Conservation (phyloP, 257 asterid genomes). For the Rubia yunnanensis region DNA sequence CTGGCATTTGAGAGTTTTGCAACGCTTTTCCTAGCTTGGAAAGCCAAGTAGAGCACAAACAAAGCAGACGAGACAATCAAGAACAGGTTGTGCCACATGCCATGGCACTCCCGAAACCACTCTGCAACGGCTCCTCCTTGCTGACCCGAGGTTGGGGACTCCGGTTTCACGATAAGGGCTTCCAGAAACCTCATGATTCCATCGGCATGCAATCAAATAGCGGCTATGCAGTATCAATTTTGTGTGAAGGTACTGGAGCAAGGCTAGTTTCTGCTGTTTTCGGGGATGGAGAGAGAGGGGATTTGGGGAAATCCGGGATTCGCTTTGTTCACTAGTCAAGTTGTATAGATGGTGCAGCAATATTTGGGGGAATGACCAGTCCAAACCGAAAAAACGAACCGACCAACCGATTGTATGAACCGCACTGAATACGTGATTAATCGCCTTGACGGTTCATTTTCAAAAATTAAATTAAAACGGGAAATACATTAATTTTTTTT, state of each 20-base stretch:
- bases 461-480: no score
- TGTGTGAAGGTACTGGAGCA: background rate
- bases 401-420: no score
- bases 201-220: background rate
- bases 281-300: background rate
- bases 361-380: background rate
- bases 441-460: background rate
- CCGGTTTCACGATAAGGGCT: slow-evolving; percentile 10
- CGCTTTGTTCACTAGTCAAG: background rate
- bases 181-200: slow-evolving; percentile 20
- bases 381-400: background rate
- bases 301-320: background rate
- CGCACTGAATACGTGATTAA: background rate
- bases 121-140: slow-evolving; percentile 10
- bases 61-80: slow-evolving; percentile 24
- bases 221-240: background rate
- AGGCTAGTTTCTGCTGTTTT: background rate
- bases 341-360: background rate
- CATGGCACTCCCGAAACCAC: slow-evolving; percentile 30
- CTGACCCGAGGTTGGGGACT: slow-evolving; percentile 2
- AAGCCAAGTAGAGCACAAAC: slow-evolving; percentile 27
- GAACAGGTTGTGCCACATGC: slow-evolving; percentile 24
- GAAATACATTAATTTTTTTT: no score
- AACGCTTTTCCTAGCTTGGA: slow-evolving; percentile 30
- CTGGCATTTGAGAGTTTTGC: slow-evolving; percentile 29